Evolutionary conservation across 805 yeast genomes (phyloP).

Genomic region (Saccharomycopsis sp.): DNA sequence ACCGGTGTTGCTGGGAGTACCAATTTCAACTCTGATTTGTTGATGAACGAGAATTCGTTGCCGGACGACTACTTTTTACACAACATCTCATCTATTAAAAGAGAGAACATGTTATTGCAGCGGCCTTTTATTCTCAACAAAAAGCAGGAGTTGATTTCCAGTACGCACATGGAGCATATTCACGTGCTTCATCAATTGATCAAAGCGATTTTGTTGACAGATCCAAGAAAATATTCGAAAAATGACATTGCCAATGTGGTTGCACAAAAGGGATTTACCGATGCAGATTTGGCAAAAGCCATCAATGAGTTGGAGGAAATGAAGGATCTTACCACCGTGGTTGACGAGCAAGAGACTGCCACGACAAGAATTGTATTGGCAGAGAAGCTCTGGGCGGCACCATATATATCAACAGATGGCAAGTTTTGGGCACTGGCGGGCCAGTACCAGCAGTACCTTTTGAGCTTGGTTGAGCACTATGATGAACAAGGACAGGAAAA

Average conservation of each 20-base stretch:
- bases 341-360: too few relatives aligned
- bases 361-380: slow-evolving; percentile 42
- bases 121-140: slow-evolving; percentile 4
- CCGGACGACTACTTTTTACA: slow-evolving; percentile 34
- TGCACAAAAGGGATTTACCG: slow-evolving; percentile 39
- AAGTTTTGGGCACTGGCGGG: slow-evolving; percentile 29
- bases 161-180: neutral
- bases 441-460: slow-evolving; percentile 36
- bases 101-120: slow-evolving; percentile 35
- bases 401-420: slow-evolving; percentile 27
- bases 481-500: too few relatives aligned
- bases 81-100: slow-evolving; percentile 60
- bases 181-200: slow-evolving; percentile 22
- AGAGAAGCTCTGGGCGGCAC: slow-evolving; percentile 35
- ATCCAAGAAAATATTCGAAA: slow-evolving; percentile 38
- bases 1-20: too few relatives aligned
- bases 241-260: slow-evolving; percentile 38
- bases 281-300: slow-evolving; percentile 40
- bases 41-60: slow-evolving; percentile 22
- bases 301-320: slow-evolving; percentile 38
- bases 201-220: slow-evolving; percentile 52
- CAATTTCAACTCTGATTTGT: too few relatives aligned
- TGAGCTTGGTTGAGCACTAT: slow-evolving; percentile 33
- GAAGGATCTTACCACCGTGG: slow-evolving; percentile 49
- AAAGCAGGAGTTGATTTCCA: neutral